These are phyloP conservation scores for Mycena maculata DNA, from an alignment of 768 basidiomycete species.

Conservation along the genomic window DNA sequence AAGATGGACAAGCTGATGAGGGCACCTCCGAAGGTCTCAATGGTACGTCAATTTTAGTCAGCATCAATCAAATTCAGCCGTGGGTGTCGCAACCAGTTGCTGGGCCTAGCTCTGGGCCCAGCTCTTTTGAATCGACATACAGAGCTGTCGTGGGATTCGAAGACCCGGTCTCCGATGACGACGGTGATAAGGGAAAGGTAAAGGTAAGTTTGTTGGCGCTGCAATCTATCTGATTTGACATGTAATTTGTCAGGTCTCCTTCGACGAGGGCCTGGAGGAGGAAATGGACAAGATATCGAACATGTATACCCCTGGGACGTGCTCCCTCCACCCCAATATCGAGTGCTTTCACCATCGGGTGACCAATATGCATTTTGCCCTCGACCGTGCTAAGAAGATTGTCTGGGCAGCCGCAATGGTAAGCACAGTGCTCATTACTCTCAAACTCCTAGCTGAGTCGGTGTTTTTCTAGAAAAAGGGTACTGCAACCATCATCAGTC, in stretches of 20 bases:
- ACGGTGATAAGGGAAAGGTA: neutral
- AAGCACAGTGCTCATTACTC: neutral
- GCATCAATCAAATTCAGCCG: neutral
- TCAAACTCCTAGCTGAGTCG: neutral
- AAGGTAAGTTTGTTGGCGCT: neutral
- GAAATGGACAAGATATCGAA: neutral
- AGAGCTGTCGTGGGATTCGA: too few relatives aligned
- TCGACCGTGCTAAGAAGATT: neutral
- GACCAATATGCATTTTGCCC: neutral
- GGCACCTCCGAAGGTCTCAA: neutral
- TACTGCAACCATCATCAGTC: too few relatives aligned
- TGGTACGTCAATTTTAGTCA: neutral
- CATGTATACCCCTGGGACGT: neutral
- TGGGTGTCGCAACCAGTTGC: neutral
- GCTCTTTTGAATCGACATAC: too few relatives aligned
- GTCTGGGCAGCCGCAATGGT: constrained; percentile 5
- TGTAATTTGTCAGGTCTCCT: neutral
- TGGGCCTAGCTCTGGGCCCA: too few relatives aligned
- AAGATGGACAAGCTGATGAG: neutral
- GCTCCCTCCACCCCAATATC: neutral
- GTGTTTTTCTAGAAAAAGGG: neutral
- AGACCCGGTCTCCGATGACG: too few relatives aligned
- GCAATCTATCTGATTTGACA: neutral
- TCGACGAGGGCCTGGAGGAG: neutral
- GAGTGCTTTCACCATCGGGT: neutral